These are phyloP conservation scores for Cladosporium colombiae DNA, from an alignment of 2,329 filamentous ascomycete species.

Conservation along the genomic window DNA sequence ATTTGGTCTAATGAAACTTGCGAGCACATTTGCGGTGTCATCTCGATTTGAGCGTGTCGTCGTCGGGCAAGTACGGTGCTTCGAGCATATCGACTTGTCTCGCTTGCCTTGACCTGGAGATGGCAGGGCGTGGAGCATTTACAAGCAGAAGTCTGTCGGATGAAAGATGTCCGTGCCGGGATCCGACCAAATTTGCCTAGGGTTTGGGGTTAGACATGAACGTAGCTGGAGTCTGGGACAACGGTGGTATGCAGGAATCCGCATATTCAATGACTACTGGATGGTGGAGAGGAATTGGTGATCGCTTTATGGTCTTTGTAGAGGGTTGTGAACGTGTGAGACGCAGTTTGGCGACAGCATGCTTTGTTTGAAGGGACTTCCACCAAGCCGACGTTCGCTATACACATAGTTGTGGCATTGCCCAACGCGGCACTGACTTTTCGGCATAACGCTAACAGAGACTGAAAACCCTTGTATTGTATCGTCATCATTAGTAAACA, in stretches of 20 bases:
- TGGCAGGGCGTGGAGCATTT: constrained; percentile 8
- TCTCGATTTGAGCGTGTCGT: not conserved
- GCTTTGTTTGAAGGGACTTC: not conserved
- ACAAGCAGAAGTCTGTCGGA: not conserved
- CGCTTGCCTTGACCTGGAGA: constrained; percentile 9
- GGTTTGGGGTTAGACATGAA: not conserved
- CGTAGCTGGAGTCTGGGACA: not conserved
- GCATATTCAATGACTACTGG: not conserved
- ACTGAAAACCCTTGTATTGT: no score
- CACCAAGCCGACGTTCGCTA: no score
- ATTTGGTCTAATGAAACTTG: not conserved
- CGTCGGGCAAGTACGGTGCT: not conserved
- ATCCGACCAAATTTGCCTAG: not conserved
- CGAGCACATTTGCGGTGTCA: not conserved
- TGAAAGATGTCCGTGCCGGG: constrained; percentile 6
- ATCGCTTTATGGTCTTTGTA: not conserved
- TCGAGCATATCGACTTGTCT: not conserved
- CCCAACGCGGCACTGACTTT: no score
- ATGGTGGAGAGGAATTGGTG: not conserved
- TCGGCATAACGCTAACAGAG: no score
- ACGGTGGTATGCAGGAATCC: not conserved
- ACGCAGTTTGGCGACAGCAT: not conserved
- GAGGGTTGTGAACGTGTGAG: not conserved
- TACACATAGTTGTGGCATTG: no score
- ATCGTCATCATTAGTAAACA: not conserved